Evolutionary conservation across 1,284 basidiomycete genomes (phyloP).

Genomic region (Coniferiporia sulphurascens): DNA sequence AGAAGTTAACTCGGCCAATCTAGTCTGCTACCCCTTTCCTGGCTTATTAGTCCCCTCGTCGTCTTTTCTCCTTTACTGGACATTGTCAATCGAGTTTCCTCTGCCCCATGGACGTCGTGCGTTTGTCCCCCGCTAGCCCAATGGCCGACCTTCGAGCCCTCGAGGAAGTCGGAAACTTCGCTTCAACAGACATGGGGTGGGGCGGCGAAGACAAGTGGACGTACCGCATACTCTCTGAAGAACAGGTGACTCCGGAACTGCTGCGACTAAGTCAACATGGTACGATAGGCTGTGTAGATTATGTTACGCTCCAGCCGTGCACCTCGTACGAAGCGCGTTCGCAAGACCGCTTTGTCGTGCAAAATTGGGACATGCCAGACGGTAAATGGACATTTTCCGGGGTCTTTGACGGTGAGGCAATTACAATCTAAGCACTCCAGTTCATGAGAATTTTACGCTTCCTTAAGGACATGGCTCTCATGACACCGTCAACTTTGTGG

Average conservation of each 20-base stretch:
- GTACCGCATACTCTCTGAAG: conserved; percentile 48
- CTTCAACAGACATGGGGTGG: conserved; percentile 53
- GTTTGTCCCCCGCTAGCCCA: conserved; percentile 40
- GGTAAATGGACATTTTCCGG: conserved; percentile 56
- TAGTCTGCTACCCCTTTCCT: conserved; percentile 9
- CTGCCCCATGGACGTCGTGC: conserved; percentile 32
- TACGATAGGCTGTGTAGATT: conserved; percentile 37
- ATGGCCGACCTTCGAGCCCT: conserved; percentile 45
- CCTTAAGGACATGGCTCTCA: conserved; percentile 55
- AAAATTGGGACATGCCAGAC: conserved; percentile 49
- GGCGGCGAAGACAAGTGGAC: conserved; percentile 49
- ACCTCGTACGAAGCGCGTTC: conserved; percentile 40
- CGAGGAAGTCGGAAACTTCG: conserved; percentile 48
- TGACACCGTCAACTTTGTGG: conserved; percentile 51
- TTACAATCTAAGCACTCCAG: conserved; percentile 10
- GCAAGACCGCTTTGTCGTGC: conserved; percentile 52
- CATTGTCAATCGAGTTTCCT: conserved; percentile 8
- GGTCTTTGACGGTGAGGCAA: conserved; percentile 52
- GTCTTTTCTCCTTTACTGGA: not conserved
- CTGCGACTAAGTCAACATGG: conserved; percentile 31
- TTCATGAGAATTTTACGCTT: conserved; percentile 9
- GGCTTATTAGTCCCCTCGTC: not conserved
- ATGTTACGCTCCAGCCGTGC: conserved; percentile 58
- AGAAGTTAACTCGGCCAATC: conserved; percentile 4
- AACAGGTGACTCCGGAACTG: conserved; percentile 43